Conservation (phyloP, 2,329 filamentous ascomycete species). For the Fusarium tanahbumbuense region DNA sequence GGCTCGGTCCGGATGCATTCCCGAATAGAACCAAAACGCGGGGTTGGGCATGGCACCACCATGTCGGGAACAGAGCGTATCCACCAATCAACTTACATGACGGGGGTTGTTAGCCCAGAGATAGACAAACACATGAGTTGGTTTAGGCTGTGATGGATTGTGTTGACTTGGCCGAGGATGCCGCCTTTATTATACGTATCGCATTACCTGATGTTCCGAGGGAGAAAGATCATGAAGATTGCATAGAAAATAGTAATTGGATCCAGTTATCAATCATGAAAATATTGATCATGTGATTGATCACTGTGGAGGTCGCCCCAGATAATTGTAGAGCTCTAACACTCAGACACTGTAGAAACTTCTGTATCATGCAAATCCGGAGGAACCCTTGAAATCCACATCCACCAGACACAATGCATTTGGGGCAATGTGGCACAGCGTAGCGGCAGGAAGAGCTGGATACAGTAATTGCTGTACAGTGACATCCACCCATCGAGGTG, state of each 20-base stretch:
- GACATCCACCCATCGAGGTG: not conserved
- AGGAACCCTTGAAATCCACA: not conserved
- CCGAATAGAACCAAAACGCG: slow-evolving; percentile 35
- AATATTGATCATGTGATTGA: slow-evolving; percentile 8
- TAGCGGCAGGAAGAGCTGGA: slow-evolving; percentile 11
- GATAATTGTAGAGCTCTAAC: slow-evolving; percentile 2
- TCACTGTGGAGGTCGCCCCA: slow-evolving; percentile 4
- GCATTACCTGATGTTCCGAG: not conserved
- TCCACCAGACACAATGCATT: slow-evolving; percentile 13
- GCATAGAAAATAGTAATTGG: not conserved
- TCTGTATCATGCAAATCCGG: slow-evolving; percentile 20
- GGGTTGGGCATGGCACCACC: slow-evolving; percentile 27
- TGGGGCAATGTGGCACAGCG: slow-evolving; percentile 21
- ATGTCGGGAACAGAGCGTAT: slow-evolving; percentile 16
- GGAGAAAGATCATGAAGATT: slow-evolving; percentile 4
- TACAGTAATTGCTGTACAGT: slow-evolving; percentile 9
- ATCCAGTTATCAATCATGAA: not conserved
- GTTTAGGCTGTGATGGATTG: not conserved
- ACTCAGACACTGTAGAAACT: slow-evolving; percentile 1
- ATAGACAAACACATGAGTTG: slow-evolving; percentile 8
- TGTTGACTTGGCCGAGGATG: slow-evolving; percentile 11
- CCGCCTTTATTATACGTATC: slow-evolving; percentile 6
- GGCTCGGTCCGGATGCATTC: slow-evolving; percentile 26
- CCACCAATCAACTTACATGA: slow-evolving; percentile 49
- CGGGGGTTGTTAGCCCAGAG: slow-evolving; percentile 11